Percentiles rank a stretch among this genome's conserved stretches.
Evolutionary conservation across 2,329 filamentous ascomycete genomes (phyloP).

Genomic region (Shiraia sp.): DNA sequence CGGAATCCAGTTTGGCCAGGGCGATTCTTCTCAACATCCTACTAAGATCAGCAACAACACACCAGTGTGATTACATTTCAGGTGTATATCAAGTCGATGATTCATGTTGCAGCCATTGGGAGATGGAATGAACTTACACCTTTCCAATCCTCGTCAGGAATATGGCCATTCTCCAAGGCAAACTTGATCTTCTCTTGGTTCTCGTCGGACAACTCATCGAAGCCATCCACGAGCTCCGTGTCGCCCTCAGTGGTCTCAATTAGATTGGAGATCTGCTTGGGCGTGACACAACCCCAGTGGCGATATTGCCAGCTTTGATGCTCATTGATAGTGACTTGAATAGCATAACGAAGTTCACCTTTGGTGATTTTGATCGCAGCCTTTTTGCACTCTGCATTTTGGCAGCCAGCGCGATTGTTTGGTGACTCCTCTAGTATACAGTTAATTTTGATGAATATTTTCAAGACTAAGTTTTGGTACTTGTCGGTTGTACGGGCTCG

Average conservation of each 20-base stretch:
- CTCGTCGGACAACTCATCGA: slow-evolving; percentile 72
- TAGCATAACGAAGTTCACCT: slow-evolving; percentile 71
- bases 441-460: slow-evolving; percentile 2
- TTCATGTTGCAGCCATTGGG: neutral
- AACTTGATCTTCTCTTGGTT: slow-evolving; percentile 73
- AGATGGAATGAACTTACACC: slow-evolving; percentile 63
- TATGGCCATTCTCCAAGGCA: slow-evolving; percentile 75
- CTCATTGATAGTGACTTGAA: slow-evolving; percentile 65
- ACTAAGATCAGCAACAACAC: slow-evolving; percentile 40
- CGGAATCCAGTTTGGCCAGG: slow-evolving; percentile 67
- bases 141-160: slow-evolving; percentile 85
- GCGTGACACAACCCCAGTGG: slow-evolving; percentile 93
- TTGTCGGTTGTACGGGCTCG: neutral
- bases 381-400: slow-evolving; percentile 73
- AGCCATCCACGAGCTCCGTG: slow-evolving; percentile 75
- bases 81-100: neutral
- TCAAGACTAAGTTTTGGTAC: neutral
- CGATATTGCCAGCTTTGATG: slow-evolving; percentile 74
- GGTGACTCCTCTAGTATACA: slow-evolving; percentile 21
- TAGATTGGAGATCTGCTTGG: slow-evolving; percentile 69
- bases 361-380: slow-evolving; percentile 72
- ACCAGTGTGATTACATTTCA: neutral
- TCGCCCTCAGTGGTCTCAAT: slow-evolving; percentile 62
- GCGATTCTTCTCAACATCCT: slow-evolving; percentile 77
- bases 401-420: slow-evolving; percentile 74